Percentiles rank a stretch among this genome's conserved stretches.
These are phyloP conservation scores for Phytophthora tubulina DNA, from an alignment of 352 stramenopile genomes.

Conservation along the genomic window DNA sequence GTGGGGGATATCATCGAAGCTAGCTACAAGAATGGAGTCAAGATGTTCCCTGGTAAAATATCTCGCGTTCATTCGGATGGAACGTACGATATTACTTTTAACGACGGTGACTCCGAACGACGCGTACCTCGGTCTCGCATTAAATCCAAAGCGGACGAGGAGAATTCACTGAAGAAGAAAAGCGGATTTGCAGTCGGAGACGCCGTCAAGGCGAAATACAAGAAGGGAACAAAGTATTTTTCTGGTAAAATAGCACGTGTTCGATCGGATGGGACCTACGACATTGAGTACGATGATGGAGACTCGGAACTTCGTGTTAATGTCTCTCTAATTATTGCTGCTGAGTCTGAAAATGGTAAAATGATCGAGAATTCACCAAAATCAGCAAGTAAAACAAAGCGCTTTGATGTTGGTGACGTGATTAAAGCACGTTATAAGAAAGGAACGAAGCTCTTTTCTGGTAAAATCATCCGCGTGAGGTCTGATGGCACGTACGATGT, in stretches of 20 bases:
- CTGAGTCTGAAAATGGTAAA: slow-evolving; percentile 10
- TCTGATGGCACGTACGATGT: slow-evolving; percentile 78
- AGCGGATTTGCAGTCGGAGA: slow-evolving; percentile 47
- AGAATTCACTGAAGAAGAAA: slow-evolving; percentile 28
- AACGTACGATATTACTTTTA: slow-evolving; percentile 61
- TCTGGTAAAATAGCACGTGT: slow-evolving; percentile 54
- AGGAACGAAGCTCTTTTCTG: slow-evolving; percentile 50
- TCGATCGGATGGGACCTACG: slow-evolving; percentile 63
- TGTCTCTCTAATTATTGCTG: slow-evolving; percentile 24
- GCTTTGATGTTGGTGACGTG: slow-evolving; percentile 35
- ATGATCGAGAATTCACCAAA: slow-evolving; percentile 5
- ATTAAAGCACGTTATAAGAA: slow-evolving; percentile 58
- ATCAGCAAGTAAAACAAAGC: slow-evolving; percentile 9
- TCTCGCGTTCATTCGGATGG: slow-evolving; percentile 59
- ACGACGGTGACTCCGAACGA: slow-evolving; percentile 61
- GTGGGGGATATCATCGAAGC: slow-evolving; percentile 44
- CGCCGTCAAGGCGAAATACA: slow-evolving; percentile 55
- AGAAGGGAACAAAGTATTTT: slow-evolving; percentile 54
- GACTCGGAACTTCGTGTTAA: slow-evolving; percentile 43
- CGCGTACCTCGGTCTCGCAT: slow-evolving; percentile 42
- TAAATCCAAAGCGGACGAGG: slow-evolving; percentile 24
- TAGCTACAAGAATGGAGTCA: slow-evolving; percentile 49
- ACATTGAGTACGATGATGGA: slow-evolving; percentile 63
- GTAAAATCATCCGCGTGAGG: slow-evolving; percentile 56
- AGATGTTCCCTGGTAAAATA: slow-evolving; percentile 73